Evolutionary conservation across 768 basidiomycete genomes (phyloP), one percentile per base, ranked within the genome.

Genomic region (Suillus bovinus): DNA sequence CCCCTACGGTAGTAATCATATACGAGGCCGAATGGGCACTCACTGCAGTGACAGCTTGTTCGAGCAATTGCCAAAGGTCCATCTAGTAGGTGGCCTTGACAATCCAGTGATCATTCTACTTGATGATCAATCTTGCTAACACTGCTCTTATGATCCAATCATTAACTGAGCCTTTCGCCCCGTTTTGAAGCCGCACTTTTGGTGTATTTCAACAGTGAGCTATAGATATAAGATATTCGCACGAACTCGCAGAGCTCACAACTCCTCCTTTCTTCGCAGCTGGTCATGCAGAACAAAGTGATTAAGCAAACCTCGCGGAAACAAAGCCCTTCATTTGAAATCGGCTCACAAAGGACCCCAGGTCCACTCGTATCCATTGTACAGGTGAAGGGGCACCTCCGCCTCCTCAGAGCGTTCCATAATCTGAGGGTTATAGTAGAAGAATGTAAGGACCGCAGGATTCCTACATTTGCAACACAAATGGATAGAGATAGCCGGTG

Each of bases 301-400:
- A 17, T 36, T 27, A 55, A 27, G 16, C 34, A 27, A 38, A 55
- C 24, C 9, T 38, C 54, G 10, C 36, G 36, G 17, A 22, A 0
- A 38, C 54, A 17, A 10, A 17, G 36, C 10, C 22, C 57, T 11
- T 38, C 66, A 1, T 75, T 66, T 60, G 46, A 62, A 34, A 62
- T 75, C 11, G 75, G 70, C 5, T 57, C 63, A 24, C 68, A 66
- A 9, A 62, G 36, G 39, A 33, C 61, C 22, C 29, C 58, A 5
- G 60, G 63, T 8, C 73, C 77, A 4, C 70, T 78, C 5, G 77
- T 79, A n/a, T 65, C 68, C 8, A 41, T 67, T 17, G 60, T 64
- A 46, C 69, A 79, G n/a, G 67, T 78, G 5, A 74, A 71, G 56
- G 71, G 70, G 2, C 78, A 79, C 58, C 69, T 78, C 17, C 69